These are phyloP conservation scores for Juglanconis sp. DNA, from an alignment of 2,329 filamentous ascomycete species.

Conservation along the genomic window DNA sequence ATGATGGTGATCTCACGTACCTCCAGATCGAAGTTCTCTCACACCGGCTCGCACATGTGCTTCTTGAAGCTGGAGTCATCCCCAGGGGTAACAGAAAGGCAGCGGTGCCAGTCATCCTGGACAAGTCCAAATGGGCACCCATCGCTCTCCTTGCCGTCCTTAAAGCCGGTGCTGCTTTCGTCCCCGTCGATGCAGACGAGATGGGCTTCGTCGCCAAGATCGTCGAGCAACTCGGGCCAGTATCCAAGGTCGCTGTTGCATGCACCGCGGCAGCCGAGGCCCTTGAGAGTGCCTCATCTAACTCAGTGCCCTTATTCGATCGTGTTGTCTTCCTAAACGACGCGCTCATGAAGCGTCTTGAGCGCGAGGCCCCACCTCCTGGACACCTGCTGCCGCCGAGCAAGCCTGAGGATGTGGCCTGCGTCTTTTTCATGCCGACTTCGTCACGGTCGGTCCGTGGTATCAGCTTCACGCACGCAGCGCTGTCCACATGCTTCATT, in stretches of 20 bases:
- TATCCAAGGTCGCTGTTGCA: constrained; percentile 11
- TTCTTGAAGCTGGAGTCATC: constrained; percentile 49
- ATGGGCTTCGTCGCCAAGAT: constrained; percentile 28
- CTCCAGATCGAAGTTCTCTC: constrained; percentile 36
- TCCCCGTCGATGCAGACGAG: constrained; percentile 46
- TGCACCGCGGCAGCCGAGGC: constrained; percentile 16
- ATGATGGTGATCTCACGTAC: constrained; percentile 44
- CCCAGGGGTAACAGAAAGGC: constrained; percentile 36
- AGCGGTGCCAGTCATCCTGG: constrained; percentile 64
- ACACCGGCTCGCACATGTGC: constrained; percentile 37
- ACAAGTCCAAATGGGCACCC: constrained; percentile 68
- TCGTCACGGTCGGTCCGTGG: constrained; percentile 57
- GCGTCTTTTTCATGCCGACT: constrained; percentile 59
- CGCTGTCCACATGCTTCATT: constrained; percentile 52
- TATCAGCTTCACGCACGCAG: constrained; percentile 59
- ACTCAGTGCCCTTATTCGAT: constrained; percentile 11
- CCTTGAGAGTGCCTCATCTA: neutral
- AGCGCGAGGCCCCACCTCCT: constrained; percentile 13
- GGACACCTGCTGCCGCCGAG: constrained; percentile 23
- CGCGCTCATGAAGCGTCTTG: constrained; percentile 16
- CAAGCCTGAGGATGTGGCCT: constrained; percentile 49
- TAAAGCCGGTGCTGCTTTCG: constrained; percentile 50
- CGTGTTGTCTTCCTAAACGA: constrained; percentile 15
- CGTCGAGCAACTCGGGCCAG: constrained; percentile 17
- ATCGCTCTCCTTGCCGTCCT: constrained; percentile 67